phyloP scores from a whole-genome alignment of 805 yeast genomes.

The Zygotorulaspora danielsina region DNA sequence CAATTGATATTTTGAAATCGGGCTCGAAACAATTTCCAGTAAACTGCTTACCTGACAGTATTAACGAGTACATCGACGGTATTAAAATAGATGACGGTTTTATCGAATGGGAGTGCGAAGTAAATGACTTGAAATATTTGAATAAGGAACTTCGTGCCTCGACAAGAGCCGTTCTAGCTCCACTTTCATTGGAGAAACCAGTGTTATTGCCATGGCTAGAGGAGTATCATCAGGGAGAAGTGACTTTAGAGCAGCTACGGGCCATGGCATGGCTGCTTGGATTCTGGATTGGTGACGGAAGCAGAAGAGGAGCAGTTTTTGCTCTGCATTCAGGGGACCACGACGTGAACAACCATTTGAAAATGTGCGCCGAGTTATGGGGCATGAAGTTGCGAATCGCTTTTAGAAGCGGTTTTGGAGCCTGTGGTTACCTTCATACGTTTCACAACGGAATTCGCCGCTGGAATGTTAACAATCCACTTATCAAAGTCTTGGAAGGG shows the following conservation, averaged over 20 bases:
- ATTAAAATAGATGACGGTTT: neutral
- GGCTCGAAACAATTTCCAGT: slow-evolving; percentile 1
- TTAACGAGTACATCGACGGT: neutral
- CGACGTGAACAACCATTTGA: slow-evolving; percentile 9
- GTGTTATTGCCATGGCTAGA: slow-evolving; percentile 10
- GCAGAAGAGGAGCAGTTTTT: slow-evolving; percentile 8
- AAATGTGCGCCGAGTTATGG: slow-evolving; percentile 5
- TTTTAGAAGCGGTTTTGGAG: slow-evolving; percentile 2
- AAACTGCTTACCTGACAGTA: neutral
- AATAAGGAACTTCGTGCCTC: slow-evolving; percentile 7
- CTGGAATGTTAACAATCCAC: slow-evolving; percentile 8
- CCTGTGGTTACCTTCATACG: slow-evolving; percentile 7
- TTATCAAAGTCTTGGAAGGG: slow-evolving; percentile 7
- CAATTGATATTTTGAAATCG: slow-evolving; percentile 1
- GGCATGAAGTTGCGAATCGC: slow-evolving; percentile 7
- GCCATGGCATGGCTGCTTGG: slow-evolving; percentile 17
- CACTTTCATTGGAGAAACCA: slow-evolving; percentile 7
- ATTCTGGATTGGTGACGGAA: slow-evolving; percentile 15
- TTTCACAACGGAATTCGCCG: neutral
- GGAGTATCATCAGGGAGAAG: slow-evolving; percentile 1
- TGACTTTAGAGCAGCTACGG: slow-evolving; percentile 5
- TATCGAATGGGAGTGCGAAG: slow-evolving; percentile 8
- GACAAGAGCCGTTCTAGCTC: slow-evolving; percentile 4
- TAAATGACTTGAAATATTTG: slow-evolving; percentile 5
- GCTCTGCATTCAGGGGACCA: slow-evolving; percentile 8